Percentiles rank a stretch among this genome's conserved stretches.
These are phyloP conservation scores for Solanum hybrid DNA, from an alignment of 305 asterid species.

Conservation along the genomic window DNA sequence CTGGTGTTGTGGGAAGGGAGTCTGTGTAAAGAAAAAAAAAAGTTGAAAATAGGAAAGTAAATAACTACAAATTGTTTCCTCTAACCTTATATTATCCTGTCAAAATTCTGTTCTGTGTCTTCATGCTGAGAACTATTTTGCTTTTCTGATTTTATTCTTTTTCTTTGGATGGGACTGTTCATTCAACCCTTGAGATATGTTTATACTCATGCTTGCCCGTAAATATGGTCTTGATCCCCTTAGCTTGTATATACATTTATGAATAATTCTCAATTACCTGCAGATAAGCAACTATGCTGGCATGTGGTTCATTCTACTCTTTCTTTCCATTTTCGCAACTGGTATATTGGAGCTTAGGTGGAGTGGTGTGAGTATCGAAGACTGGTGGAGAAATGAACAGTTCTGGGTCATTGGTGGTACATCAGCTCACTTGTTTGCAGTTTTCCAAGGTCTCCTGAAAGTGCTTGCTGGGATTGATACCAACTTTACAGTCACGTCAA, in stretches of 20 bases:
- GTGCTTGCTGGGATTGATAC: slow-evolving; percentile 64
- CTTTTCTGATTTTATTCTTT: neutral
- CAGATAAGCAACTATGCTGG: slow-evolving; percentile 72
- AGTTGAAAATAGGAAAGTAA: neutral
- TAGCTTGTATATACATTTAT: neutral
- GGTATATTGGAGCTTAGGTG: slow-evolving; percentile 63
- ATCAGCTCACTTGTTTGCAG: slow-evolving; percentile 60
- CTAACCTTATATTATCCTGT: neutral
- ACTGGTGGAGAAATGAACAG: slow-evolving; percentile 76
- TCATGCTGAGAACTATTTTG: neutral
- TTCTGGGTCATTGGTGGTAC: slow-evolving; percentile 76
- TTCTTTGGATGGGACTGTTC: neutral
- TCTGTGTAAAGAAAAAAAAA: neutral
- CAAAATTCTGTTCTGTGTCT: neutral
- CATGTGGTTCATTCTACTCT: slow-evolving; percentile 65
- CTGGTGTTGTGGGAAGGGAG: neutral
- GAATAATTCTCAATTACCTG: slow-evolving; percentile 4
- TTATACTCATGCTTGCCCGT: neutral
- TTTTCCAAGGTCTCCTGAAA: slow-evolving; percentile 61
- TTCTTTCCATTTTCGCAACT: slow-evolving; percentile 46
- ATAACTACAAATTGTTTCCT: neutral
- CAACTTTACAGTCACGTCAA: slow-evolving; percentile 60
- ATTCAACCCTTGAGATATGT: neutral
- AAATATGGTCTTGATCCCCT: neutral
- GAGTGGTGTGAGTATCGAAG: slow-evolving; percentile 57